phyloP scores from a whole-genome alignment of 768 basidiomycete genomes.

The Lactarius deliciosus region DNA sequence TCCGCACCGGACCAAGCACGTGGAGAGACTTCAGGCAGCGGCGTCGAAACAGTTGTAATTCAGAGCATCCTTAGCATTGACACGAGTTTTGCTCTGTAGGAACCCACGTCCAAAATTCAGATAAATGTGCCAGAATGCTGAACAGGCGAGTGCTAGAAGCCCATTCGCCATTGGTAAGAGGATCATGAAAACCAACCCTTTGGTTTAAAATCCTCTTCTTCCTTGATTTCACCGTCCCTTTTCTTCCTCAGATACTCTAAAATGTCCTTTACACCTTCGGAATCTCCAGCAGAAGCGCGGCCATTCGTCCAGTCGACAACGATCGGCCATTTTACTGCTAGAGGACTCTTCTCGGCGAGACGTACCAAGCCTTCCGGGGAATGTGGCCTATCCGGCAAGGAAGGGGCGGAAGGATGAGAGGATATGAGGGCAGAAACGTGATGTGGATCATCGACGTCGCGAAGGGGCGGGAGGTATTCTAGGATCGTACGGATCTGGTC shows the following conservation, averaged over 20 bases:
- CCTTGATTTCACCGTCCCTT: slow-evolving; percentile 61
- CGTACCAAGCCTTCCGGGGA: slow-evolving; percentile 45
- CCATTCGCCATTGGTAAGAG: background rate
- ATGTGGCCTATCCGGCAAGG: slow-evolving; percentile 42
- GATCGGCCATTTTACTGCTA: slow-evolving; percentile 72
- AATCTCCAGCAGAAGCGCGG: slow-evolving; percentile 60
- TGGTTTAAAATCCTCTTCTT: slow-evolving; percentile 47
- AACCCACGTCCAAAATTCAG: background rate
- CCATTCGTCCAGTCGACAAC: slow-evolving; percentile 78
- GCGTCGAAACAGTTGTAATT: background rate
- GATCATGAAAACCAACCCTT: slow-evolving; percentile 55
- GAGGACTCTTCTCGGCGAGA: slow-evolving; percentile 55
- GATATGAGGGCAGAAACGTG: slow-evolving; percentile 51
- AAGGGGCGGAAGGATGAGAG: slow-evolving; percentile 51
- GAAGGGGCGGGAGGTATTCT: slow-evolving; percentile 50
- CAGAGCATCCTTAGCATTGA: background rate
- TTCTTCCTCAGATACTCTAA: slow-evolving; percentile 63
- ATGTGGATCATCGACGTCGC: slow-evolving; percentile 32
- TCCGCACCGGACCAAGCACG: background rate
- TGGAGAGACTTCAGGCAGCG: too few relatives aligned
- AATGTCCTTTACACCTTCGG: slow-evolving; percentile 66
- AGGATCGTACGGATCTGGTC: slow-evolving; percentile 71
- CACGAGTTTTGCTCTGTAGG: background rate
- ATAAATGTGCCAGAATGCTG: background rate
- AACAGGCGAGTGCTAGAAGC: background rate